A percentile compares a stretch with the other conserved stretches of the same genome.
phyloP scores from a whole-genome alignment of 148 eudicot genomes.

The Euryodendron excelsum region DNA sequence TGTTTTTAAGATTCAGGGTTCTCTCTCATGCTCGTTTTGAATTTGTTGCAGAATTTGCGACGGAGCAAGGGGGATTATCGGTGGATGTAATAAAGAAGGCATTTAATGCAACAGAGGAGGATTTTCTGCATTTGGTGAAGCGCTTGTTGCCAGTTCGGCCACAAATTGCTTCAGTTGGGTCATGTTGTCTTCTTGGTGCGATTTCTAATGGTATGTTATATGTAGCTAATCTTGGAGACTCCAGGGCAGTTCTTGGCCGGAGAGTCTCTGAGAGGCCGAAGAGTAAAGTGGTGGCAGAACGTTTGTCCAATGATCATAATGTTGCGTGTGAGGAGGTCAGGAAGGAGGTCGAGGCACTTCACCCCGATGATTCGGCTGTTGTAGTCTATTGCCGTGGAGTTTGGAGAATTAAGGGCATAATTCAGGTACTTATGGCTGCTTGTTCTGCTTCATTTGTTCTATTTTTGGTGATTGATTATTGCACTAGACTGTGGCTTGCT shows the following conservation, averaged over 20 bases:
- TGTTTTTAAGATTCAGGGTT: too few relatives aligned
- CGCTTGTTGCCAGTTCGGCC: slow-evolving; percentile 36
- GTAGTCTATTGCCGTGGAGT: slow-evolving; percentile 50
- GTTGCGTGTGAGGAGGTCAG: slow-evolving; percentile 52
- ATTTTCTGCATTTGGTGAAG: slow-evolving; percentile 46
- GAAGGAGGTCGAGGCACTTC: slow-evolving; percentile 60
- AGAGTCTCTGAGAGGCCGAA: slow-evolving; percentile 34
- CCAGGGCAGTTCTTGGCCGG: slow-evolving; percentile 57
- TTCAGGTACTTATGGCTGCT: slow-evolving; percentile 38
- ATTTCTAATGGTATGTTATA: slow-evolving; percentile 41
- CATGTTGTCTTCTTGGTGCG: slow-evolving; percentile 58
- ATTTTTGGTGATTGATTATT: not conserved
- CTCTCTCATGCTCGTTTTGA: not conserved
- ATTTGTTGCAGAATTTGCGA: slow-evolving; percentile 39
- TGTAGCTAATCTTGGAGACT: slow-evolving; percentile 63
- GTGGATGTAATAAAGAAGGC: slow-evolving; percentile 55
- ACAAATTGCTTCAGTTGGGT: slow-evolving; percentile 53
- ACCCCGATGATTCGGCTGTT: slow-evolving; percentile 47
- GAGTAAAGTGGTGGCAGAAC: slow-evolving; percentile 40
- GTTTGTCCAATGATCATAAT: slow-evolving; percentile 55
- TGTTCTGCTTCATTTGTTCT: not conserved
- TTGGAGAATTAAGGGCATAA: slow-evolving; percentile 64
- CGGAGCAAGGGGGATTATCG: slow-evolving; percentile 51
- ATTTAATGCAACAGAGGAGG: slow-evolving; percentile 53
- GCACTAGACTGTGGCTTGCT: not conserved